phyloP scores from a whole-genome alignment of 768 basidiomycete species.

The Cystobasidium tubakii region DNA sequence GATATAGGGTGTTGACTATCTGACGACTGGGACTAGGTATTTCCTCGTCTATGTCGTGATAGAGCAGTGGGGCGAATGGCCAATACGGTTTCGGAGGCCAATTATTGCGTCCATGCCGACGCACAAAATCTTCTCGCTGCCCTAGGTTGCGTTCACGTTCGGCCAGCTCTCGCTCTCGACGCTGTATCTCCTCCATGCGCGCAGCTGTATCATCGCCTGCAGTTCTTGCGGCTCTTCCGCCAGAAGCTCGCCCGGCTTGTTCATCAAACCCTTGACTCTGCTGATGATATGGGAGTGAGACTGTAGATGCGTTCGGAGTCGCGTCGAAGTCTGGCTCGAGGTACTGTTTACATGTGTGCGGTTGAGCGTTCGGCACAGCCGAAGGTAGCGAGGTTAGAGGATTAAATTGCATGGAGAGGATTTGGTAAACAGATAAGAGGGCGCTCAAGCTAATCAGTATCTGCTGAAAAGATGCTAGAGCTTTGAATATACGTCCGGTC shows the following conservation, averaged over 20 bases:
- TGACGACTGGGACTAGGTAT: slow-evolving; percentile 74
- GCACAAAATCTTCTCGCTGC: slow-evolving; percentile 51
- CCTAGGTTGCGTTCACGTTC: slow-evolving; percentile 58
- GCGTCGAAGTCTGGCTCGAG: slow-evolving; percentile 26
- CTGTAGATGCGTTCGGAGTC: slow-evolving; percentile 27
- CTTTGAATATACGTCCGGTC: no score
- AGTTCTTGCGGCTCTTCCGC: not conserved
- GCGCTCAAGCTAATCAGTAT: no score
- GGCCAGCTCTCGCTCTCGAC: slow-evolving; percentile 74
- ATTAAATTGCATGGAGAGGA: no score
- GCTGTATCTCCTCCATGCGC: slow-evolving; percentile 61
- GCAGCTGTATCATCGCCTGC: slow-evolving; percentile 37
- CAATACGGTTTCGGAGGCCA: slow-evolving; percentile 70
- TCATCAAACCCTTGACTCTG: slow-evolving; percentile 10
- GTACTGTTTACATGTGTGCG: slow-evolving; percentile 14
- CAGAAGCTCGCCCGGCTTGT: not conserved
- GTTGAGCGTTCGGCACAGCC: not conserved
- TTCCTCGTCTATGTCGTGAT: slow-evolving; percentile 83
- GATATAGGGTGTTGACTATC: slow-evolving; percentile 77
- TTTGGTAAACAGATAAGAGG: no score
- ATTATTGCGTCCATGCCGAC: slow-evolving; percentile 71
- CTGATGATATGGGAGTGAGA: slow-evolving; percentile 32
- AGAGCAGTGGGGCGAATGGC: slow-evolving; percentile 75
- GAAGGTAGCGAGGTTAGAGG: not conserved
- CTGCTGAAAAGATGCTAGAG: no score